phyloP scores from a whole-genome alignment of 129 eudicot genomes.

The Ambrosia trifida region DNA sequence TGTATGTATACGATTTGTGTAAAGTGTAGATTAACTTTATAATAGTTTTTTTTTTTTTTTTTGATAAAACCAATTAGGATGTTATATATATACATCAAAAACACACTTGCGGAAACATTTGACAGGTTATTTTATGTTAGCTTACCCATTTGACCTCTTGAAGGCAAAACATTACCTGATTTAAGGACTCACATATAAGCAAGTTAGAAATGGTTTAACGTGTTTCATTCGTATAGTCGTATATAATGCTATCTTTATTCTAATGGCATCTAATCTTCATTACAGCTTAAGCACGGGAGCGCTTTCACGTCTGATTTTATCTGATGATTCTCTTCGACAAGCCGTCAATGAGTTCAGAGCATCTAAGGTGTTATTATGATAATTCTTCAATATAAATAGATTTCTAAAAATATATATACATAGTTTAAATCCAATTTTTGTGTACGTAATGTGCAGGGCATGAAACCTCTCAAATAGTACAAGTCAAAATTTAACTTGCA shows the following conservation, averaged over 20 bases:
- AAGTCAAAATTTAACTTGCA: neutral
- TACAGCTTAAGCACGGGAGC: conserved; percentile 95
- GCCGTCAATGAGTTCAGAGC: conserved; percentile 84
- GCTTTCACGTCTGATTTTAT: conserved; percentile 81
- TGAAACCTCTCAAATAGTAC: conserved; percentile 75
- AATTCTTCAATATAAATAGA: neutral
- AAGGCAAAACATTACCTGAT: too few species aligned
- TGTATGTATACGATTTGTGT: neutral
- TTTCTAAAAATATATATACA: neutral
- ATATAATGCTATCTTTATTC: neutral
- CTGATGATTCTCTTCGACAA: conserved; percentile 87
- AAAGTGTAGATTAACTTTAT: neutral
- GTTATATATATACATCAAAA: too few species aligned
- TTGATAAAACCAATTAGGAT: neutral
- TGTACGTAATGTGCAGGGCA: conserved; percentile 50
- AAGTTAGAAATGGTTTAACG: too few species aligned
- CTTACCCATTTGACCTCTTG: too few species aligned
- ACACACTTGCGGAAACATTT: too few species aligned
- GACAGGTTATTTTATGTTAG: too few species aligned
- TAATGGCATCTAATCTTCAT: conserved; percentile 3
- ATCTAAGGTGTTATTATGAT: conserved; percentile 59
- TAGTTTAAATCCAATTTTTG: neutral
- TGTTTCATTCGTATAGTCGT: neutral
- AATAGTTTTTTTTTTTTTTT: too few species aligned
- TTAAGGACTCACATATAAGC: too few species aligned